Conservation (phyloP, 768 basidiomycete species). For the Boletus sp. region DNA sequence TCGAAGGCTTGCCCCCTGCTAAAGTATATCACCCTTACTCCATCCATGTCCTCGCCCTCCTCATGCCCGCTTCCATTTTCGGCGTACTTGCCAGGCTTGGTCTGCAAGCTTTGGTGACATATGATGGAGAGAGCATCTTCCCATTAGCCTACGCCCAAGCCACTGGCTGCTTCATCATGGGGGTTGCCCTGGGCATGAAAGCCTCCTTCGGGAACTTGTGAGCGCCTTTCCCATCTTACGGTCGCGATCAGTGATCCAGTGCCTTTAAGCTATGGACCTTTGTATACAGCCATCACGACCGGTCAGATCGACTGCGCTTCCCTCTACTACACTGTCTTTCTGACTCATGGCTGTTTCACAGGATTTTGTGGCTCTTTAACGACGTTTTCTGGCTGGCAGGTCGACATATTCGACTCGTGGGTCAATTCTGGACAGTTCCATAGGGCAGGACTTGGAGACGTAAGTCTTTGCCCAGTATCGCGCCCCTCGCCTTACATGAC, state of each 20-base stretch:
- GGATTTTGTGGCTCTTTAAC: conserved; percentile 96
- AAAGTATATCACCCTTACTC: conserved; percentile 53
- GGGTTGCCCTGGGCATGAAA: conserved; percentile 66
- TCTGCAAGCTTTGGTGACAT: conserved; percentile 66
- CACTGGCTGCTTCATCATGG: conserved; percentile 90
- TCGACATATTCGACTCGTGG: conserved; percentile 85
- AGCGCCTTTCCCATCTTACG: conserved; percentile 29
- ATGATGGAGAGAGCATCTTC: conserved; percentile 74
- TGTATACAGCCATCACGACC: conserved; percentile 87
- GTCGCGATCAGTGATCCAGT: conserved; percentile 6
- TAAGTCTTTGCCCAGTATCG: conserved; percentile 36
- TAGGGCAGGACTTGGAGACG: conserved; percentile 68
- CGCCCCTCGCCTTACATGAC: conserved; percentile 2
- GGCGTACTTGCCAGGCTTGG: conserved; percentile 85
- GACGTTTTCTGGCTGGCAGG: conserved; percentile 95
- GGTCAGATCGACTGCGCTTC: conserved; percentile 41
- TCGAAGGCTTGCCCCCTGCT: conserved; percentile 30
- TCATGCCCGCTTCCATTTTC: conserved; percentile 79
- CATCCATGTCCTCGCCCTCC: conserved; percentile 60
- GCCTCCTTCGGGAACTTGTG: conserved; percentile 73
- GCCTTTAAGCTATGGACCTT: conserved; percentile 68
- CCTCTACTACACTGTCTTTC: background rate
- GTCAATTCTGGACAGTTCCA: conserved; percentile 56
- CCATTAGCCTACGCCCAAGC: conserved; percentile 83
- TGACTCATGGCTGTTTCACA: conserved; percentile 21